phyloP scores from a whole-genome alignment of 1,284 basidiomycete species.

The Mrakiaceae sp. region DNA sequence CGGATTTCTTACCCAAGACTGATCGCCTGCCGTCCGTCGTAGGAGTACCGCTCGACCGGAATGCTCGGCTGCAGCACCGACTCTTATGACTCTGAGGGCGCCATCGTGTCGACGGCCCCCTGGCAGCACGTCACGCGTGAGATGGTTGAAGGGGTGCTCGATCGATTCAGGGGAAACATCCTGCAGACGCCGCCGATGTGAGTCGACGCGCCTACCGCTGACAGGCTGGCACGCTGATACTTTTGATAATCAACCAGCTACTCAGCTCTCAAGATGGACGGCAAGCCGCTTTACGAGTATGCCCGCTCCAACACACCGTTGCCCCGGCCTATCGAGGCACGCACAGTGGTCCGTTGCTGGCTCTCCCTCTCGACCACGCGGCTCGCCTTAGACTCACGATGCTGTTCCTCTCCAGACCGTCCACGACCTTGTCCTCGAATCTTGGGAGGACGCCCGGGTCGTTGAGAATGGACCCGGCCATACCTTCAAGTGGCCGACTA shows the following conservation, averaged over 20 bases:
- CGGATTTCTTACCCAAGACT: background rate
- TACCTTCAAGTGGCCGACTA: conserved; percentile 49
- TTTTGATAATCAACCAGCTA: conserved; percentile 47
- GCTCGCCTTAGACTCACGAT: no score
- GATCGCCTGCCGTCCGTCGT: background rate
- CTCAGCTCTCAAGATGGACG: conserved; percentile 97
- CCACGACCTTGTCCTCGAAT: conserved; percentile 47
- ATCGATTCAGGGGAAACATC: conserved; percentile 76
- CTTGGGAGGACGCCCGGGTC: conserved; percentile 28
- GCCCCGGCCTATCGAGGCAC: conserved; percentile 80
- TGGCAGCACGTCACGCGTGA: conserved; percentile 77
- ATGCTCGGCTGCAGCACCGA: conserved; percentile 90
- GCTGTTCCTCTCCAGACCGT: conserved; percentile 44
- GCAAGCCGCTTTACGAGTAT: conserved; percentile 90
- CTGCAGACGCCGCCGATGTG: conserved; percentile 85
- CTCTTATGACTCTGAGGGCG: conserved; percentile 82
- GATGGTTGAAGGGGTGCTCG: conserved; percentile 56
- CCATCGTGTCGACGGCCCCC: conserved; percentile 58
- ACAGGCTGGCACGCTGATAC: no score
- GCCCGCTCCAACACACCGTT: conserved; percentile 80
- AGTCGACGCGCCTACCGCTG: conserved; percentile 26
- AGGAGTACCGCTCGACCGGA: conserved; percentile 88
- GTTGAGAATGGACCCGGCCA: conserved; percentile 31
- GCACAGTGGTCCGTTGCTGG: conserved; percentile 40
- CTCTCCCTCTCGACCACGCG: no score